Evolutionary conservation across 2,329 filamentous ascomycete species (phyloP).

Genomic region (Talaromyces marneffei): DNA sequence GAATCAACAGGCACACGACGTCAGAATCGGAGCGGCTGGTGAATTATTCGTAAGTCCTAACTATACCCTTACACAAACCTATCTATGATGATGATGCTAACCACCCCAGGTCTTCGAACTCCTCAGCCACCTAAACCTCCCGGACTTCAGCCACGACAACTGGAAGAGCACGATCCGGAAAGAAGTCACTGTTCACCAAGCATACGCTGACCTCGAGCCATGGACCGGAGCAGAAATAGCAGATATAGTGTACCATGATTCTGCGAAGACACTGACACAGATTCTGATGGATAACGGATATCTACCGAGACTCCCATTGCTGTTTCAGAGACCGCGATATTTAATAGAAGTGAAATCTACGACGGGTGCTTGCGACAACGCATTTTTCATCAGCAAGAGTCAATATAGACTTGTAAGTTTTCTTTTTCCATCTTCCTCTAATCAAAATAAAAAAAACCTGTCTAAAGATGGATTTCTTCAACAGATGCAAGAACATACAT

Average conservation of each 20-base stretch:
- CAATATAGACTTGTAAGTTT: constrained; percentile 41
- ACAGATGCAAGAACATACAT: not conserved
- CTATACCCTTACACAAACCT: not conserved
- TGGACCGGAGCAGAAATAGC: constrained; percentile 44
- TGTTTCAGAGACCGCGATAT: constrained; percentile 31
- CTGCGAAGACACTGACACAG: not conserved
- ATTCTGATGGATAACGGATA: not conserved
- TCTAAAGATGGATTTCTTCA: not conserved
- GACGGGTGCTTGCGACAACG: constrained; percentile 29
- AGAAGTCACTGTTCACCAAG: constrained; percentile 34
- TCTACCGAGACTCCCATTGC: not conserved
- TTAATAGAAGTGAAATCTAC: constrained; percentile 51
- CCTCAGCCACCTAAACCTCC: constrained; percentile 14
- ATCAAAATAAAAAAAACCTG: not conserved
- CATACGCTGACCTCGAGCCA: constrained; percentile 36
- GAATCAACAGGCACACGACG: not conserved
- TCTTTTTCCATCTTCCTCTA: too few relatives aligned
- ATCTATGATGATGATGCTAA: too few relatives aligned
- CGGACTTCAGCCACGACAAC: constrained; percentile 36
- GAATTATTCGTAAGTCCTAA: not conserved
- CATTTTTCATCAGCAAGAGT: constrained; percentile 45
- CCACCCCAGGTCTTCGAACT: not conserved
- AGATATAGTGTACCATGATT: constrained; percentile 24
- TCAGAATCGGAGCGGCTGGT: not conserved
- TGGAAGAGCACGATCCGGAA: constrained; percentile 48